Percentiles rank a stretch among this genome's conserved stretches.
phyloP scores from a whole-genome alignment of 129 eudicot species.

The Glebionis coronaria region DNA sequence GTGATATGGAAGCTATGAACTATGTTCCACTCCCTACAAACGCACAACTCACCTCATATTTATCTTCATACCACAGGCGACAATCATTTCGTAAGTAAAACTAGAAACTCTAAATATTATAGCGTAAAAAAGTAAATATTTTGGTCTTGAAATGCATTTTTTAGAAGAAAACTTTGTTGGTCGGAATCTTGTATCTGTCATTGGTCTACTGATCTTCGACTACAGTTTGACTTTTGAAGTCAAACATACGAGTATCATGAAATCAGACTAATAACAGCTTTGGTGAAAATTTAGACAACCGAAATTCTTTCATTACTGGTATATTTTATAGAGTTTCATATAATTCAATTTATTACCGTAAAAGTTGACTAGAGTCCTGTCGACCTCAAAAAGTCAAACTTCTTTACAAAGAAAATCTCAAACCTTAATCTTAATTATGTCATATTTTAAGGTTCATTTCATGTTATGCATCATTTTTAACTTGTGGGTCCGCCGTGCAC shows the following conservation, averaged over 20 bases:
- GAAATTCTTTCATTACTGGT: too few species aligned
- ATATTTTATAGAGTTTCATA: not conserved
- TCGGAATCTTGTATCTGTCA: too few species aligned
- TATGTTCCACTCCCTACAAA: conserved; percentile 40
- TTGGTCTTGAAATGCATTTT: too few species aligned
- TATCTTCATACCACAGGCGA: conserved; percentile 73
- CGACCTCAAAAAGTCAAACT: not conserved
- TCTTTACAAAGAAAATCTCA: not conserved
- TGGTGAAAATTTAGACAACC: too few species aligned
- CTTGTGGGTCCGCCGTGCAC: not conserved
- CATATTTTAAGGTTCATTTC: not conserved
- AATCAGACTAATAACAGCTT: too few species aligned
- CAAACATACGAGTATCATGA: too few species aligned
- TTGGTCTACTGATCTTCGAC: too few species aligned
- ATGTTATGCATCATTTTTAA: not conserved
- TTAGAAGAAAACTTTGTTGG: too few species aligned
- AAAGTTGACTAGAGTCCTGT: not conserved
- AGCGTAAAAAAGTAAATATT: not conserved
- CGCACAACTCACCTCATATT: conserved; percentile 54
- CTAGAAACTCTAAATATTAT: not conserved
- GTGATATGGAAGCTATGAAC: conserved; percentile 72
- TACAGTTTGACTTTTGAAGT: too few species aligned
- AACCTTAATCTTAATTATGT: not conserved
- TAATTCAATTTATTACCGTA: not conserved
- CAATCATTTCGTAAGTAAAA: conserved; percentile 67